Base-by-base conservation (phyloP, 2,329 filamentous ascomycete genomes). In the Fusarium annulatum region DNA sequence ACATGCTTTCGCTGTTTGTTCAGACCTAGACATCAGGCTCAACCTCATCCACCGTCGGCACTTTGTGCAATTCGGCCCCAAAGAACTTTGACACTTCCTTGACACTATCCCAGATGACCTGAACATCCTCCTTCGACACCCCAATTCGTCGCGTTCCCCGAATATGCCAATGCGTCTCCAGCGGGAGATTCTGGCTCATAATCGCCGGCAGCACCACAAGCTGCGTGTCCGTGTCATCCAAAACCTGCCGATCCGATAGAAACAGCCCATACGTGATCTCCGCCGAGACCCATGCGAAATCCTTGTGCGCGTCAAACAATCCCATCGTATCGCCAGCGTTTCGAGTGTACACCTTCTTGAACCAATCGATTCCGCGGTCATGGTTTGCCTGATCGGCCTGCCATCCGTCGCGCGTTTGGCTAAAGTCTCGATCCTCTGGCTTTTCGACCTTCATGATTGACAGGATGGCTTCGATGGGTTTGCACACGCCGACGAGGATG, bases 251-350 rank as follows among this genome's bases (percentile, higher is more conserved):
- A 76, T 90, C 88, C 15, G 85, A 86, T 2, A 91, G 83, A 71
- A 87, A 90, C 16, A 90, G 80, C 0, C 89, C 88, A 67, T 90
- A 90, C 0, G 87, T 89, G 65, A 91, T 89, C 60, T 89, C 81
- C 23, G 83, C 81, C 23, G 84, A 86, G 11, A 89, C 79, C 86
- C 87, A 90, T 7, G 82, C 83, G 80, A 82, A 83, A 61, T 84
- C 82, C 41, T 72, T 77, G 71, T 85, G 82, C 23, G 78, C 79
- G 55, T 79, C 79, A 55, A 83, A 83, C 9, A 83, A 72, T 12
- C 74, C 80, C 18, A 84, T 65, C 9, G 80, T 81, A 57, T 78
- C 75, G 7, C 57, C 53, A 6, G 80, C 82, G 71, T 91, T 87
- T 45, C 85, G 83, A 57, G 85, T 81, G 77, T 91, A 91, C 15